A percentile compares a stretch with the other conserved stretches of the same genome.
Evolutionary conservation across 2,329 filamentous ascomycete genomes (phyloP).

Genomic region (Alternaria viburni): DNA sequence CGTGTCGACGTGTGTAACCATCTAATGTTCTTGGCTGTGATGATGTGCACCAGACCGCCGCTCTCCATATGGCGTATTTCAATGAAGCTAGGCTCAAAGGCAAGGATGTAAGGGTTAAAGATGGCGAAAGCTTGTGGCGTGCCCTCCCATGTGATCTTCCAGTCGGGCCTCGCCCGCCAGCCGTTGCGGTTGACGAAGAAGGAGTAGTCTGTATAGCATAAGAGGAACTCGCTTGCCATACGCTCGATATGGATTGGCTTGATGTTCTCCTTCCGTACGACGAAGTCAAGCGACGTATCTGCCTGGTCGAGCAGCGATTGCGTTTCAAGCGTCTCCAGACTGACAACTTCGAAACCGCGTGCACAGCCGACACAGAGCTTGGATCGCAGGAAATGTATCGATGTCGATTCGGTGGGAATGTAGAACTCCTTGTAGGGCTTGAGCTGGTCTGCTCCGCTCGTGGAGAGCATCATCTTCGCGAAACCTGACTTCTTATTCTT

Average conservation of each 20-base stretch:
- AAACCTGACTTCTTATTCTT: constrained; percentile 96
- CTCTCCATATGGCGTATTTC: constrained; percentile 96
- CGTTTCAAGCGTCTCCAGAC: constrained; percentile 94
- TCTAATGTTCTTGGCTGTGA: constrained; percentile 93
- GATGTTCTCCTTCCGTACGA: constrained; percentile 89
- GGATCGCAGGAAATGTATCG: constrained; percentile 95
- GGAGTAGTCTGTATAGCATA: constrained; percentile 98
- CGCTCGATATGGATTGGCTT: constrained; percentile 97
- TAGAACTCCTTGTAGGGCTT: constrained; percentile 91
- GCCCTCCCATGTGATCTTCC: constrained; percentile 98
- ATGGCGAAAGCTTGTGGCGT: constrained; percentile 90
- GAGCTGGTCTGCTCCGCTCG: constrained; percentile 83
- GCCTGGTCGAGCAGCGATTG: constrained; percentile 96
- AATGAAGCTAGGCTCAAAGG: constrained; percentile 97
- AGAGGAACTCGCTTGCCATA: constrained; percentile 92
- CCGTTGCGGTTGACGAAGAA: constrained; percentile 99
- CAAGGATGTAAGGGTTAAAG: constrained; percentile 95
- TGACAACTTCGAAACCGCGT: constrained; percentile 95
- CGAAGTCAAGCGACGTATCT: constrained; percentile 96
- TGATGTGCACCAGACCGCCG: constrained; percentile 87
- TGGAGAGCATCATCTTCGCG: constrained; percentile 96
- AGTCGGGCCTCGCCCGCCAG: constrained; percentile 94
- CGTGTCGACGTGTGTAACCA: constrained; percentile 97
- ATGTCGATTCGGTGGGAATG: constrained; percentile 97
- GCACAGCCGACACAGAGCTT: constrained; percentile 97